Evolutionary conservation across 148 eudicot genomes (phyloP).

Genomic region (Silene conica): DNA sequence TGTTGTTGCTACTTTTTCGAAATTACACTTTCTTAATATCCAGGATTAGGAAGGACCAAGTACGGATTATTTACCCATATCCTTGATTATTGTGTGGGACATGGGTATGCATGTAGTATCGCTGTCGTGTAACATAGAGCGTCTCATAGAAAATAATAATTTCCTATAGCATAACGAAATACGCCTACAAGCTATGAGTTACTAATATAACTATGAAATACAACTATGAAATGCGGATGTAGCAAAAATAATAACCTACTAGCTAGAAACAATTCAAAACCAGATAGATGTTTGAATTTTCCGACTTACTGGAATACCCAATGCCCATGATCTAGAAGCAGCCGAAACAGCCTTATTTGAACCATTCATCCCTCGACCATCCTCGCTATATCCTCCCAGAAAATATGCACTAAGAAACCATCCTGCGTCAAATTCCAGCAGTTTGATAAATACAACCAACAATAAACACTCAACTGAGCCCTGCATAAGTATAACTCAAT

Average conservation of each 20-base stretch:
- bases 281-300: not conserved
- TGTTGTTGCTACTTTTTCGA: not conserved
- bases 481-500: not conserved
- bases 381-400: constrained; percentile 83
- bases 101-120: not conserved
- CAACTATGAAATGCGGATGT: not conserved
- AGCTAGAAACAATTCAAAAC: not conserved
- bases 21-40: not conserved
- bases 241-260: not conserved
- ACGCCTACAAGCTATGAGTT: not conserved
- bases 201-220: not conserved
- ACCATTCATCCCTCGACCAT: constrained; percentile 87
- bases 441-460: not conserved
- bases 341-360: constrained; percentile 61
- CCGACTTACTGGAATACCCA: constrained; percentile 74
- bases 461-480: not conserved
- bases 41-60: not conserved
- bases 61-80: not conserved
- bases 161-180: not conserved
- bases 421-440: constrained; percentile 41
- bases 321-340: constrained; percentile 81
- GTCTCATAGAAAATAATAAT: too few relatives aligned
- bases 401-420: constrained; percentile 94
- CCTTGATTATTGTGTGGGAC: not conserved
- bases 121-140: too few relatives aligned